phyloP scores from a whole-genome alignment of 2,329 filamentous ascomycete genomes.

The Neofusicoccum parvum region DNA sequence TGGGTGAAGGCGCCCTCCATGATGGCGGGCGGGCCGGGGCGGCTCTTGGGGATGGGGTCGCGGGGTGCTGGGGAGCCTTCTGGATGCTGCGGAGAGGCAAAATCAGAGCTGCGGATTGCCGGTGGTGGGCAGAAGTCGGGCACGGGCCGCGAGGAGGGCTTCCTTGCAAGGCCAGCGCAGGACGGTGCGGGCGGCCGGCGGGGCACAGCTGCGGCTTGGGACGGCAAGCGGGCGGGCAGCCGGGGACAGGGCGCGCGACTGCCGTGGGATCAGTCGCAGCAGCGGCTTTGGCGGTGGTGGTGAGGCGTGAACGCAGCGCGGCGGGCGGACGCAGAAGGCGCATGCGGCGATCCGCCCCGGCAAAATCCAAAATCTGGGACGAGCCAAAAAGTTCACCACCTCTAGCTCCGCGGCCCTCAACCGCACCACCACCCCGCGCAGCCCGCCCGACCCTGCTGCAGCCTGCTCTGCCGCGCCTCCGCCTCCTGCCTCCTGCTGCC shows the following conservation, averaged over 20 bases:
- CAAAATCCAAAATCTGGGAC: not conserved
- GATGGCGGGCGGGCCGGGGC: conserved; percentile 24
- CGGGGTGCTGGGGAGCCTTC: conserved; percentile 15
- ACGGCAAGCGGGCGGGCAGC: not conserved
- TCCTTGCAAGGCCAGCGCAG: not conserved
- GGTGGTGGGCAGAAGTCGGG: conserved; percentile 20
- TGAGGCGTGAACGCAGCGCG: conserved; percentile 1
- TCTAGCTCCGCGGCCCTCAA: not conserved
- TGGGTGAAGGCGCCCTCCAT: conserved; percentile 92
- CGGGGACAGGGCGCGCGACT: not conserved
- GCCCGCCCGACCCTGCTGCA: not conserved
- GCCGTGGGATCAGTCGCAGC: not conserved
- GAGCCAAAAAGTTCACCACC: conserved; percentile 19
- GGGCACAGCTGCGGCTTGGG: not conserved
- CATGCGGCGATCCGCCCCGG: conserved; percentile 15
- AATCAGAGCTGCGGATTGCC: conserved; percentile 19
- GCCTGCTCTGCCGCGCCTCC: not conserved
- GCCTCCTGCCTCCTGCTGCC: not conserved
- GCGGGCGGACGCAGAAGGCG: conserved; percentile 6
- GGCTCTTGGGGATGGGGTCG: conserved; percentile 22
- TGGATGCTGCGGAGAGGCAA: conserved; percentile 19
- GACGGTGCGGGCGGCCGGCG: not conserved
- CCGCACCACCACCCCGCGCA: not conserved
- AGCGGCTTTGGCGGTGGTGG: not conserved
- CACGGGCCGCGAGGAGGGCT: conserved; percentile 4